Evolutionary conservation across 129 eudicot genomes (phyloP).

Genomic region (Erigeron canadensis): DNA sequence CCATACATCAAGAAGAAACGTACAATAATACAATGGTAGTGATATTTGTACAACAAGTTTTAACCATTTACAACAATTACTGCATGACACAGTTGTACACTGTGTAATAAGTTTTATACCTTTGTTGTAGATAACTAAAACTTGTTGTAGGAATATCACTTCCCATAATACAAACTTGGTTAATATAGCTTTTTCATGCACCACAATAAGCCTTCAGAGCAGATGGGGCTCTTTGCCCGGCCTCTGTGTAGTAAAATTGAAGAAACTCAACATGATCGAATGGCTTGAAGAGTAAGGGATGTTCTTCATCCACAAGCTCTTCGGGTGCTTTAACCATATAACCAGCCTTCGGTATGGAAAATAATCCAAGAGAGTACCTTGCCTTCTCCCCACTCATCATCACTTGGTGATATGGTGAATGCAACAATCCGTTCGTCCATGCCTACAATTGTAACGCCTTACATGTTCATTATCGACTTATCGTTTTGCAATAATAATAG

Average conservation of each 20-base stretch:
- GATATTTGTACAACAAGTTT: too few relatives aligned
- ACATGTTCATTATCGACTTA: not conserved
- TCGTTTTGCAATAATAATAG: too few relatives aligned
- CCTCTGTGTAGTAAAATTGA: constrained; percentile 38
- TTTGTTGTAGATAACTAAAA: too few relatives aligned
- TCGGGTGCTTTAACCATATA: constrained; percentile 1
- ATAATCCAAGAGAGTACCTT: not conserved
- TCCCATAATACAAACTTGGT: not conserved
- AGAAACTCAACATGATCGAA: constrained; percentile 26
- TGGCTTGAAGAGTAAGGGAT: not conserved
- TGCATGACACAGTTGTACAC: too few relatives aligned
- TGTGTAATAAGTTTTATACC: too few relatives aligned
- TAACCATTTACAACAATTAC: too few relatives aligned
- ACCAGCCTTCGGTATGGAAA: constrained; percentile 5
- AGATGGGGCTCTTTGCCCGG: constrained; percentile 33
- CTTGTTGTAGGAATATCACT: too few relatives aligned
- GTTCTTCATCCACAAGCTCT: not conserved
- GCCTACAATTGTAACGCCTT: not conserved
- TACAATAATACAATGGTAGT: too few relatives aligned
- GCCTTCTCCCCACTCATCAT: constrained; percentile 9
- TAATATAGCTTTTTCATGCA: constrained; percentile 14
- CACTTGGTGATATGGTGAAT: constrained; percentile 5
- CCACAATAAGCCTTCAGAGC: constrained; percentile 49
- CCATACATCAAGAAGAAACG: too few relatives aligned
- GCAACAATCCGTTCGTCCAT: constrained; percentile 4